A percentile compares a stretch with the other conserved stretches of the same genome.
These are phyloP conservation scores for Cladophialophora bantiana DNA, from an alignment of 2,329 filamentous ascomycete genomes.

Conservation along the genomic window DNA sequence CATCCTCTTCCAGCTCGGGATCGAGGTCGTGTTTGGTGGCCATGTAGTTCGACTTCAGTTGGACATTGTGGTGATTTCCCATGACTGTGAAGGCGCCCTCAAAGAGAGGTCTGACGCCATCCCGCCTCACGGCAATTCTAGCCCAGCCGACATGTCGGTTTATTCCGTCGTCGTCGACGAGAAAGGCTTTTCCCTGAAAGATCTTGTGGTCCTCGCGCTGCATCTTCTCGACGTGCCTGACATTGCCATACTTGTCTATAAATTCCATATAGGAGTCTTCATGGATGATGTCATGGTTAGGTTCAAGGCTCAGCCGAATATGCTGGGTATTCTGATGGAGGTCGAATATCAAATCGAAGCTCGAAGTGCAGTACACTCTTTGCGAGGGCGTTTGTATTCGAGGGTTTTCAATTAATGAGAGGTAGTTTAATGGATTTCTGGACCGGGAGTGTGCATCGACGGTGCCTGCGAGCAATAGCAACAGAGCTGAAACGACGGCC, in stretches of 20 bases:
- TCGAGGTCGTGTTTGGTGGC: slow-evolving; percentile 75
- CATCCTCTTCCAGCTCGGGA: slow-evolving; percentile 64
- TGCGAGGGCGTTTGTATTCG: slow-evolving; percentile 79
- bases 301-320: slow-evolving; percentile 81
- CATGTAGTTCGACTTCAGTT: slow-evolving; percentile 75
- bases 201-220: slow-evolving; percentile 78
- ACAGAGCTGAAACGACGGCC: slow-evolving; percentile 31
- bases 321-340: slow-evolving; percentile 71
- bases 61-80: slow-evolving; percentile 85
- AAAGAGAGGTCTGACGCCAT: slow-evolving; percentile 81
- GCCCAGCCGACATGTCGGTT: slow-evolving; percentile 90
- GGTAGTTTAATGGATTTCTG: slow-evolving; percentile 76
- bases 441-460: slow-evolving; percentile 69
- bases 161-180: slow-evolving; percentile 66
- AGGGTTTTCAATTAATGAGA: slow-evolving; percentile 76
- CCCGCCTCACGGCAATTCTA: slow-evolving; percentile 75
- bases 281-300: slow-evolving; percentile 87
- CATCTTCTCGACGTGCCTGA: slow-evolving; percentile 72
- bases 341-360: slow-evolving; percentile 84
- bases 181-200: slow-evolving; percentile 79
- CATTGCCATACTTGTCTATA: slow-evolving; percentile 72
- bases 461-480: slow-evolving; percentile 24
- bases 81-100: slow-evolving; percentile 86
- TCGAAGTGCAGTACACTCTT: slow-evolving; percentile 78
- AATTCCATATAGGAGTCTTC: slow-evolving; percentile 77